A percentile compares a stretch with the other conserved stretches of the same genome.
These are phyloP conservation scores for Hylodesmum podocarpum DNA, from an alignment of 306 rosid genomes.

Conservation along the genomic window DNA sequence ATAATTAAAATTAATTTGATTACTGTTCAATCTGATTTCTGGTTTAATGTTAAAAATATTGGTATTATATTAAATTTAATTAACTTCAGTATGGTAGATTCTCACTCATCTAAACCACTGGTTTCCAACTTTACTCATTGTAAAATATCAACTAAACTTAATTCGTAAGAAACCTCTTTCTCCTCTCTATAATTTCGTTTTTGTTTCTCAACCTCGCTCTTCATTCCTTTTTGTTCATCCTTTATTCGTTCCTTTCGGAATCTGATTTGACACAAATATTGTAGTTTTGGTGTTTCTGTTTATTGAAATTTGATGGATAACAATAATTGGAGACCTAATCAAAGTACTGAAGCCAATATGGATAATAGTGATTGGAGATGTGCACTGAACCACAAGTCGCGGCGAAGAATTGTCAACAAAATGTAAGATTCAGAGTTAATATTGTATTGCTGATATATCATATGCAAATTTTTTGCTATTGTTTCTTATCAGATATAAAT, in stretches of 20 bases:
- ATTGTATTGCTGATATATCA: constrained; percentile 4
- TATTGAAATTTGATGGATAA: constrained; percentile 32
- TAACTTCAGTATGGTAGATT: too few relatives aligned
- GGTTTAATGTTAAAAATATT: too few relatives aligned
- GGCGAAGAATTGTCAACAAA: constrained; percentile 51
- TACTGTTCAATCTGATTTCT: too few relatives aligned
- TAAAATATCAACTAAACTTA: too few relatives aligned
- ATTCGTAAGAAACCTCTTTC: too few relatives aligned
- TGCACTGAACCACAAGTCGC: constrained; percentile 39
- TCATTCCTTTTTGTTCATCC: neutral
- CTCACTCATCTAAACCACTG: too few relatives aligned
- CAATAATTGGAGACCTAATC: constrained; percentile 49
- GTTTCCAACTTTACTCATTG: too few relatives aligned
- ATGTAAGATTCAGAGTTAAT: constrained; percentile 38
- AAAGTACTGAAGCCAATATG: constrained; percentile 41
- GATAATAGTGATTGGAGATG: constrained; percentile 49
- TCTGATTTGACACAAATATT: constrained; percentile 17
- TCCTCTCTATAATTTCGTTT: too few relatives aligned
- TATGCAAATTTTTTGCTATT: neutral
- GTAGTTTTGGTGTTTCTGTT: constrained; percentile 1
- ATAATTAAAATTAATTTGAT: too few relatives aligned
- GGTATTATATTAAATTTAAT: too few relatives aligned
- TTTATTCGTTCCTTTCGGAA: constrained; percentile 4
- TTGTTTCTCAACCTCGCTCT: too few relatives aligned
- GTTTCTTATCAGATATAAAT: neutral